phyloP scores from a whole-genome alignment of 208 protist species.

The Wallacemonas rigidus region DNA sequence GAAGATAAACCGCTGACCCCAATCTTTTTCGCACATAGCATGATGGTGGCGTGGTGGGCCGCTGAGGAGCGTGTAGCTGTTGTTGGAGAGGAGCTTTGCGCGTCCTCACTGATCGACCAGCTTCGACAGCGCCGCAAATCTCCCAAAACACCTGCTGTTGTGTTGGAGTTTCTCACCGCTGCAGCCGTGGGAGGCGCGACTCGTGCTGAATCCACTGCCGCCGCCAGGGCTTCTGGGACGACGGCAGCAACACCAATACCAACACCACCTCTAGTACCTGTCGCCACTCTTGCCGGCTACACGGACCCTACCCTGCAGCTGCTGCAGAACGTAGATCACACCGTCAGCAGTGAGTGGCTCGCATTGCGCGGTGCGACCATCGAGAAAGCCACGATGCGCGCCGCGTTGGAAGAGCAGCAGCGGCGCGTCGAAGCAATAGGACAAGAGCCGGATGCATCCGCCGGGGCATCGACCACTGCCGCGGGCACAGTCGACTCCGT shows the following conservation, averaged over 20 bases:
- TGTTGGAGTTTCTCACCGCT: slow-evolving; percentile 2
- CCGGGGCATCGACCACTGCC: not conserved
- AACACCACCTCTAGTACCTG: not conserved
- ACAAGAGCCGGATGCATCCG: not conserved
- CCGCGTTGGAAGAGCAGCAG: slow-evolving; percentile 1
- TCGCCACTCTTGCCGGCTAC: not conserved
- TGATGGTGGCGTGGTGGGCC: slow-evolving; percentile 56
- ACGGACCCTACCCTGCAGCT: slow-evolving; percentile 9
- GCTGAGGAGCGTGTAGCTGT: slow-evolving; percentile 35
- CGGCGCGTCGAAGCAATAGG: not conserved
- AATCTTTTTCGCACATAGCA: slow-evolving; percentile 41
- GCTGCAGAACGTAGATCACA: slow-evolving; percentile 21
- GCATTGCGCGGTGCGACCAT: slow-evolving; percentile 14
- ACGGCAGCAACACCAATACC: not conserved
- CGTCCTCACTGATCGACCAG: not conserved
- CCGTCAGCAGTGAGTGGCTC: slow-evolving; percentile 30
- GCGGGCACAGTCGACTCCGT: not conserved
- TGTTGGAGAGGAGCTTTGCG: not conserved
- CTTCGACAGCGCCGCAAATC: slow-evolving; percentile 7
- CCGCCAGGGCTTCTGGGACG: not conserved
- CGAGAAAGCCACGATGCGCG: not conserved
- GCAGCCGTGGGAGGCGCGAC: not conserved
- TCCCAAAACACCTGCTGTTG: slow-evolving; percentile 1
- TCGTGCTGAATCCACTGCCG: not conserved
- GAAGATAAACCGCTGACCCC: slow-evolving; percentile 34